These are phyloP conservation scores for Cutaneotrichosporon sp. DNA, from an alignment of 1,284 basidiomycete genomes.

Conservation along the genomic window DNA sequence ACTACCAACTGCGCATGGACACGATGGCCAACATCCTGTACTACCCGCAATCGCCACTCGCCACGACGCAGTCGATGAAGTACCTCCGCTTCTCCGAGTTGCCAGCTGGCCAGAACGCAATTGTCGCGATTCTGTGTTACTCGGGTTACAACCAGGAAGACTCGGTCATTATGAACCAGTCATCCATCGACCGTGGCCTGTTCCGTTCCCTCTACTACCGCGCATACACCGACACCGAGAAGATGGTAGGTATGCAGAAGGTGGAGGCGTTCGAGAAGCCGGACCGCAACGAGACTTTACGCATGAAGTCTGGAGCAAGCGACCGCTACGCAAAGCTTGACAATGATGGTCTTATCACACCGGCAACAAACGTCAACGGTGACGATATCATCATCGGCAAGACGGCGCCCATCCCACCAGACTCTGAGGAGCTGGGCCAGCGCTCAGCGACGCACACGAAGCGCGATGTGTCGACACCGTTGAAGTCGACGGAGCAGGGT, in stretches of 20 bases:
- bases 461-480: slow-evolving; percentile 92
- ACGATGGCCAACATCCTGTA: slow-evolving; percentile 98
- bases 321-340: slow-evolving; percentile 90
- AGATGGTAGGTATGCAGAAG: slow-evolving; percentile 89
- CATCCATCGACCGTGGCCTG: slow-evolving; percentile 93
- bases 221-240: slow-evolving; percentile 97
- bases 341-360: slow-evolving; percentile 90
- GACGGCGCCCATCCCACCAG: slow-evolving; percentile 93
- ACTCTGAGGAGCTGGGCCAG: slow-evolving; percentile 95
- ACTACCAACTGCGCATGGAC: slow-evolving; percentile 96
- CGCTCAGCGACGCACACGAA: slow-evolving; percentile 84
- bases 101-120: slow-evolving; percentile 96
- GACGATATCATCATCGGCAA: slow-evolving; percentile 99
- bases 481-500: slow-evolving; percentile 97
- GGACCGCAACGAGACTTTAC: slow-evolving; percentile 83
- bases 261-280: slow-evolving; percentile 98
- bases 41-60: slow-evolving; percentile 98
- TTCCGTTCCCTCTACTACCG: slow-evolving; percentile 99
- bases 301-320: slow-evolving; percentile 91
- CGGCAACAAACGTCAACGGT: slow-evolving; percentile 90
- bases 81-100: slow-evolving; percentile 97
- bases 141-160: slow-evolving; percentile 99
- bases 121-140: slow-evolving; percentile 97
- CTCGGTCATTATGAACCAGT: slow-evolving; percentile 99
- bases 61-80: slow-evolving; percentile 98